Percentiles rank a stretch among this genome's conserved stretches.
These are phyloP conservation scores for Omphalotus guepiniiformis DNA, from an alignment of 768 basidiomycete species.

Conservation along the genomic window DNA sequence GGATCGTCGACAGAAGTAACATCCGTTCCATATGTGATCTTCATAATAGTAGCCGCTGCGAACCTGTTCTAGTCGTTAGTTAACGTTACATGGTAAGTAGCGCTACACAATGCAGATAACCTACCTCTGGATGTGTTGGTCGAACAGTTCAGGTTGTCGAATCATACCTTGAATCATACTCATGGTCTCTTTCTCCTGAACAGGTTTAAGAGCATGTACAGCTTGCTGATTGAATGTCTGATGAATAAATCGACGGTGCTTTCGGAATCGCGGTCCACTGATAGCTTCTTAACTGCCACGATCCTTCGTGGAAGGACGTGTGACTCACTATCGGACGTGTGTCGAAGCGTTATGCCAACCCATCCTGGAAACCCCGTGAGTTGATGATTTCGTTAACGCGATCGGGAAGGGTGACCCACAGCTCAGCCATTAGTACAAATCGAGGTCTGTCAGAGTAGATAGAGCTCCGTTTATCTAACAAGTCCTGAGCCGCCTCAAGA, in stretches of 20 bases:
- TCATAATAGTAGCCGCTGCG: slow-evolving; percentile 43
- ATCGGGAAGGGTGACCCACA: slow-evolving; percentile 28
- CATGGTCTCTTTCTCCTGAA: slow-evolving; percentile 40
- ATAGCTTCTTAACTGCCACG: background rate
- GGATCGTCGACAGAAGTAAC: slow-evolving; percentile 40
- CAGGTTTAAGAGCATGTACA: slow-evolving; percentile 31
- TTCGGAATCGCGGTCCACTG: slow-evolving; percentile 48
- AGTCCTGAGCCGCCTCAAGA: slow-evolving; percentile 36
- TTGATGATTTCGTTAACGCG: background rate
- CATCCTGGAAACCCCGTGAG: slow-evolving; percentile 31
- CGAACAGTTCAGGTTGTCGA: slow-evolving; percentile 32
- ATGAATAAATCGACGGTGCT: slow-evolving; percentile 48
- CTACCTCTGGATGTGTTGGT: slow-evolving; percentile 42
- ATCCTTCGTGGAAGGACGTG: background rate
- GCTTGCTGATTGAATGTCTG: slow-evolving; percentile 44
- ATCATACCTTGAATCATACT: slow-evolving; percentile 37
- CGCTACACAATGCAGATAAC: background rate
- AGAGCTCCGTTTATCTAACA: slow-evolving; percentile 51
- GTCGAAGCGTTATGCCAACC: slow-evolving; percentile 46
- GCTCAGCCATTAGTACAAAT: slow-evolving; percentile 43
- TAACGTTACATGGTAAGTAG: background rate
- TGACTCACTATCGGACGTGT: slow-evolving; percentile 41
- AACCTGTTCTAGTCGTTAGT: slow-evolving; percentile 27
- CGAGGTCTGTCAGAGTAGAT: slow-evolving; percentile 52
- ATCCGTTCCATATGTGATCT: slow-evolving; percentile 45